Percentiles rank a stretch among this genome's conserved stretches.
phyloP scores from a whole-genome alignment of 2,329 filamentous ascomycete species.

The Grosmannia penicillata region DNA sequence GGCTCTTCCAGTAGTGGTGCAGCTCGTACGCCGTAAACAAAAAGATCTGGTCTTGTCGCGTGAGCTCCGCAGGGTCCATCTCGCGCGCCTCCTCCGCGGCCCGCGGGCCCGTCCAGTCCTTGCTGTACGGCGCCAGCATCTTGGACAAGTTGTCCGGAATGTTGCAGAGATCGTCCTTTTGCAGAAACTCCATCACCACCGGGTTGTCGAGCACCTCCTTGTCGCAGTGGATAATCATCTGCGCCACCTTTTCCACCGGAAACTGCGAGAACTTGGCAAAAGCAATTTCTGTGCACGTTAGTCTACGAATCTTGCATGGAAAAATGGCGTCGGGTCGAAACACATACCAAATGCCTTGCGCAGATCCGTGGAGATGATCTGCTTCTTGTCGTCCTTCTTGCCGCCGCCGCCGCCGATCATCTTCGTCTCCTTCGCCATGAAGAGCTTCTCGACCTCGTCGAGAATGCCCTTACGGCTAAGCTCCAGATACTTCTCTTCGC shows the following conservation, averaged over 20 bases:
- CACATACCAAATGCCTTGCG: slow-evolving; percentile 72
- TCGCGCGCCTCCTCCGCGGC: slow-evolving; percentile 66
- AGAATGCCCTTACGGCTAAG: slow-evolving; percentile 88
- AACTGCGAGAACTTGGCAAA: slow-evolving; percentile 84
- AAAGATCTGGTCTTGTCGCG: slow-evolving; percentile 89
- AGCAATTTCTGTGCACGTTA: slow-evolving; percentile 60
- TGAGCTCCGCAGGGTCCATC: slow-evolving; percentile 75
- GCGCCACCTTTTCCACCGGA: slow-evolving; percentile 70
- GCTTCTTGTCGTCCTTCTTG: slow-evolving; percentile 92
- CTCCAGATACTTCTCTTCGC: slow-evolving; percentile 92
- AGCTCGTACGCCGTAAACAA: slow-evolving; percentile 86
- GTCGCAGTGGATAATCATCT: slow-evolving; percentile 94
- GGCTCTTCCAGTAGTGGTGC: slow-evolving; percentile 96
- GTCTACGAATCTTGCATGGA: no score
- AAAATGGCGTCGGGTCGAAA: no score
- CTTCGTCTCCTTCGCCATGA: slow-evolving; percentile 95
- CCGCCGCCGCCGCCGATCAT: slow-evolving; percentile 55
- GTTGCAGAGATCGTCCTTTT: slow-evolving; percentile 82
- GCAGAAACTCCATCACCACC: slow-evolving; percentile 93
- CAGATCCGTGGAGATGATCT: slow-evolving; percentile 83
- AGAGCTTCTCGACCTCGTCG: slow-evolving; percentile 94
- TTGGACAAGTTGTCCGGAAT: slow-evolving; percentile 85
- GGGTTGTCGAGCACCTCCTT: slow-evolving; percentile 72
- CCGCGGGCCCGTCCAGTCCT: slow-evolving; percentile 87
- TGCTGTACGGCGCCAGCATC: slow-evolving; percentile 86